A percentile compares a stretch with the other conserved stretches of the same genome.
These are phyloP conservation scores for Termitomyces sp. DNA, from an alignment of 768 basidiomycete genomes.

Conservation along the genomic window DNA sequence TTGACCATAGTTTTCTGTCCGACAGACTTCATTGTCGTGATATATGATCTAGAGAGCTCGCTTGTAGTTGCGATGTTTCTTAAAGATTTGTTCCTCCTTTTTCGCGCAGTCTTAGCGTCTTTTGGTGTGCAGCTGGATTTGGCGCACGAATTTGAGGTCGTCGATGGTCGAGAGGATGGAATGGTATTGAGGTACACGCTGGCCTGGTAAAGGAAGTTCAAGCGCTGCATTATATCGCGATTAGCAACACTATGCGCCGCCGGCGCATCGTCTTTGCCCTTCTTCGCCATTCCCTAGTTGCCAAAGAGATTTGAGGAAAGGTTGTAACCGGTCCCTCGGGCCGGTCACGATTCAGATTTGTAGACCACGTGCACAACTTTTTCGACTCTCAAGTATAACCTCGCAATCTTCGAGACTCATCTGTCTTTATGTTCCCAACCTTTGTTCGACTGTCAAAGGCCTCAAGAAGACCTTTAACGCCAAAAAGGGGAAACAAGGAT, in stretches of 20 bases:
- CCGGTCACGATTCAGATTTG: background rate
- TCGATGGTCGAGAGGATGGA: conserved; percentile 2
- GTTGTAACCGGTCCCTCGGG: background rate
- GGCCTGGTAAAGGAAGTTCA: conserved; percentile 85
- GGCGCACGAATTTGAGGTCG: background rate
- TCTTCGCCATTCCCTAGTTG: conserved; percentile 58
- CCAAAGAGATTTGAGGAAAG: background rate
- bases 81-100: conserved; percentile 13
- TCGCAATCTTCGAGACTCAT: background rate
- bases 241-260: conserved; percentile 57
- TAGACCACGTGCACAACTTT: conserved; percentile 10
- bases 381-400: background rate
- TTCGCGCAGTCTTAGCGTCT: conserved; percentile 15
- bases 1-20: conserved; percentile 74
- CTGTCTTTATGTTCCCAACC: conserved; percentile 59
- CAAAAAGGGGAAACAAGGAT: conserved; percentile 92
- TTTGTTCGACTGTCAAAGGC: conserved; percentile 73
- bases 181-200: conserved; percentile 48
- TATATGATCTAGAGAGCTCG: conserved; percentile 63
- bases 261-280: conserved; percentile 51
- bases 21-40: conserved; percentile 61
- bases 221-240: conserved; percentile 73
- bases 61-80: conserved; percentile 20
- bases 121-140: background rate
- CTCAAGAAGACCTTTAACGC: conserved; percentile 73